Conservation (phyloP, 2,329 filamentous ascomycete species). For the Amylocarpus encephaloides region DNA sequence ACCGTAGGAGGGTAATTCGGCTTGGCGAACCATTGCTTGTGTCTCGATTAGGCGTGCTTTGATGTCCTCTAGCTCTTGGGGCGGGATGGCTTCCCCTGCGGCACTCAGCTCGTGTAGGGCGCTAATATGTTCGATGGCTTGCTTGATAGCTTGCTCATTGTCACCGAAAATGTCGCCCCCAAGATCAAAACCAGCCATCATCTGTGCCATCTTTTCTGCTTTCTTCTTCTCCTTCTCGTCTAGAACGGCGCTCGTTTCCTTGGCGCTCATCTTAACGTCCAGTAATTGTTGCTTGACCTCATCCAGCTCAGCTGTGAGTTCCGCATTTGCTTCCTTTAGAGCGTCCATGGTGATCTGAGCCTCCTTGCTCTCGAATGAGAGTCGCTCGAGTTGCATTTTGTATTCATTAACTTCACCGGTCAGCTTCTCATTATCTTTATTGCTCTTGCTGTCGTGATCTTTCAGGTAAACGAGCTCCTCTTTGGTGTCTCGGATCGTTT, state of each 20-base stretch:
- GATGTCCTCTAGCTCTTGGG: conserved; percentile 73
- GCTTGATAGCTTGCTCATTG: conserved; percentile 78
- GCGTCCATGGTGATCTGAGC: conserved; percentile 96
- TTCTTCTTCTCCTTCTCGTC: conserved; percentile 99
- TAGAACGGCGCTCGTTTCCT: conserved; percentile 80
- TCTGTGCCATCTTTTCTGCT: conserved; percentile 98
- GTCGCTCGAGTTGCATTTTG: conserved; percentile 93
- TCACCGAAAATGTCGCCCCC: conserved; percentile 89
- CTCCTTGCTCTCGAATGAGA: conserved; percentile 94
- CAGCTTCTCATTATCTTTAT: conserved; percentile 85
- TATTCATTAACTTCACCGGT: conserved; percentile 83
- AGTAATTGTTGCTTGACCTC: conserved; percentile 94
- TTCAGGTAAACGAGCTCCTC: conserved; percentile 82
- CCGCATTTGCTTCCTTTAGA: conserved; percentile 89
- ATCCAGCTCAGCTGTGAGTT: conserved; percentile 86
- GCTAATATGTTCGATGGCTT: conserved; percentile 79
- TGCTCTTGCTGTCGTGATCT: conserved; percentile 74
- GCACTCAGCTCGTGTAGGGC: conserved; percentile 69
- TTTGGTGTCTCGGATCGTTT: conserved; percentile 72
- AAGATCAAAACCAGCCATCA: conserved; percentile 98
- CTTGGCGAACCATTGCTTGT: conserved; percentile 87
- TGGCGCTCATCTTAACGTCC: conserved; percentile 93
- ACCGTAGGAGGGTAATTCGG: conserved; percentile 78
- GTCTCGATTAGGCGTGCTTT: conserved; percentile 77
- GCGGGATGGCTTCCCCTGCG: conserved; percentile 70